Evolutionary conservation across 495 filamentous ascomycete genomes (phyloP).

Genomic region (Annulohypoxylon stygium): DNA sequence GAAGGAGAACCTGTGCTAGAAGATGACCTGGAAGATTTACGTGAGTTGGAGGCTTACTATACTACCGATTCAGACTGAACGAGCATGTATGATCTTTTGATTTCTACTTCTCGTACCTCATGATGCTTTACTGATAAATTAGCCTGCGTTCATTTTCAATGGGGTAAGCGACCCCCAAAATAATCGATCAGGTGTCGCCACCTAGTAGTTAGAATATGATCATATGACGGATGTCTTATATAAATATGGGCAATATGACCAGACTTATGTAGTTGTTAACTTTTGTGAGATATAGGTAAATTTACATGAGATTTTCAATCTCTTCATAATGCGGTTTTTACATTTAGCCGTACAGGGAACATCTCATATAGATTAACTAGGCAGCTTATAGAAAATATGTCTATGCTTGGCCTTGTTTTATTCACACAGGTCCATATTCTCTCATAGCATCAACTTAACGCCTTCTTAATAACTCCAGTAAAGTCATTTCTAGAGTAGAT

Average conservation of each 20-base stretch:
- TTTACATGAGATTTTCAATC: neutral
- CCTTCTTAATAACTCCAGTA: neutral
- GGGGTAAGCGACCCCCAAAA: neutral
- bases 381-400: slow-evolving; percentile 14
- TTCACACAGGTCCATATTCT: slow-evolving; percentile 8
- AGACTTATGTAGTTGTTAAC: neutral
- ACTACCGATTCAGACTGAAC: neutral
- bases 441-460: slow-evolving; percentile 16
- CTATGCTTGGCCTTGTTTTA: slow-evolving; percentile 2
- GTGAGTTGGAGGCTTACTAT: slow-evolving; percentile 4
- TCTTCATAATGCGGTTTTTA: slow-evolving; percentile 18
- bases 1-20: slow-evolving; percentile 72
- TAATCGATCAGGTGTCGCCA: neutral
- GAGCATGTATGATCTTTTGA: slow-evolving; percentile 17
- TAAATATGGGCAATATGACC: neutral
- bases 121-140: neutral
- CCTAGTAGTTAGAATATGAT: neutral
- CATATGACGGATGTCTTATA: slow-evolving; percentile 13
- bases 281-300: neutral
- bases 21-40: slow-evolving; percentile 61
- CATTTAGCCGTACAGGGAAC: slow-evolving; percentile 42
- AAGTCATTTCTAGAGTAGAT: neutral
- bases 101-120: slow-evolving; percentile 2
- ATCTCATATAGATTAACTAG: neutral
- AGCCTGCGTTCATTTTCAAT: neutral